Evolutionary conservation across 78 protist species (phyloP).

Genomic region (Salpingoeca rosetta): DNA sequence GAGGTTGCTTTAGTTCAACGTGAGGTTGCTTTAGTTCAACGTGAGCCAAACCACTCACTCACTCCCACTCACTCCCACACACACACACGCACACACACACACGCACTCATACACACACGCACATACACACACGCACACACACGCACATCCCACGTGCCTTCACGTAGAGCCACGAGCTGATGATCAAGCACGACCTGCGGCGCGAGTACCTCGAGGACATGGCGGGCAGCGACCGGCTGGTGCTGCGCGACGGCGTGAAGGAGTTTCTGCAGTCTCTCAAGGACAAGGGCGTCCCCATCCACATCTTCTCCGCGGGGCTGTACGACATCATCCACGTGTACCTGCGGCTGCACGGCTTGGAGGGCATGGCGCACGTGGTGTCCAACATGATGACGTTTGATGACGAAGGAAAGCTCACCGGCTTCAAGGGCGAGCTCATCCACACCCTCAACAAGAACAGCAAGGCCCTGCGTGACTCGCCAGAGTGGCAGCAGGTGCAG

Average conservation of each 20-base stretch:
- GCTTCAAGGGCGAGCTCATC: background rate
- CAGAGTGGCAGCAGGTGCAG: background rate
- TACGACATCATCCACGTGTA: background rate
- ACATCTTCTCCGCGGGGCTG: background rate
- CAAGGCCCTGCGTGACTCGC: background rate
- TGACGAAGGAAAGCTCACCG: background rate
- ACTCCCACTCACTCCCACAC: background rate
- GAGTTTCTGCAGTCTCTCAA: background rate
- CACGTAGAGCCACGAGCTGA: background rate
- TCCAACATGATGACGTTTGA: conserved; percentile 2
- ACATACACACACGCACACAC: background rate
- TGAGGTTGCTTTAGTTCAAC: background rate
- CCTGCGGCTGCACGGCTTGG: background rate
- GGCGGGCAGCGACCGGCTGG: background rate
- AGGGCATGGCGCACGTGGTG: conserved; percentile 5
- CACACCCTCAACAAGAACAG: conserved; percentile 11
- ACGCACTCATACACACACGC: background rate
- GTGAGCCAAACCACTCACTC: background rate
- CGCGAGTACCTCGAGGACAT: background rate
- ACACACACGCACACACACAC: background rate
- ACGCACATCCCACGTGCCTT: too few species aligned
- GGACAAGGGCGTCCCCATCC: background rate
- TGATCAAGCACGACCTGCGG: background rate
- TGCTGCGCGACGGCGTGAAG: background rate
- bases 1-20: too few species aligned